phyloP scores from a whole-genome alignment of 164 flowering plant genomes.

The Kingdonia uniflora region DNA sequence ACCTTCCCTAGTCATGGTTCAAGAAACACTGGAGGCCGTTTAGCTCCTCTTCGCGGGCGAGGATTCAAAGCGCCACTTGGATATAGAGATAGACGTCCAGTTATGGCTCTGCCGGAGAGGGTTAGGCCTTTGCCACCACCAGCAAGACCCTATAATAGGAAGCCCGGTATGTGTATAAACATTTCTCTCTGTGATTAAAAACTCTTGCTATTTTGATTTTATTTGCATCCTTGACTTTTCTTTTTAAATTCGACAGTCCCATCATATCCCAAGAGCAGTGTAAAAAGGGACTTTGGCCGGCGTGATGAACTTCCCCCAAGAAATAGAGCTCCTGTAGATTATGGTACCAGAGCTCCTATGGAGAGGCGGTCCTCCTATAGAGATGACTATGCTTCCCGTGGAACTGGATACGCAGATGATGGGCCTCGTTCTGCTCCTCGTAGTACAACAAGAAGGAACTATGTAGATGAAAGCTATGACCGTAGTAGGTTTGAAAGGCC shows the following conservation, averaged over 20 bases:
- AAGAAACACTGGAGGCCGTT: slow-evolving; percentile 35
- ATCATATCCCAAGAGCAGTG: slow-evolving; percentile 63
- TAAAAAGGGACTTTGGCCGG: slow-evolving; percentile 69
- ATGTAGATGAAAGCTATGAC: slow-evolving; percentile 70
- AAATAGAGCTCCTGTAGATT: slow-evolving; percentile 56
- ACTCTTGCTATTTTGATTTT: not conserved
- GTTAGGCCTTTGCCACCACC: slow-evolving; percentile 58
- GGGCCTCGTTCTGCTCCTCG: slow-evolving; percentile 50
- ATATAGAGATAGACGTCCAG: slow-evolving; percentile 57
- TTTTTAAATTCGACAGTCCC: slow-evolving; percentile 33
- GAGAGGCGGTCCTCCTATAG: slow-evolving; percentile 68
- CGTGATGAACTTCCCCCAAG: slow-evolving; percentile 71
- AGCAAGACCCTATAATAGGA: slow-evolving; percentile 67
- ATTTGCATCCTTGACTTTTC: not conserved
- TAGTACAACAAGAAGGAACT: slow-evolving; percentile 50
- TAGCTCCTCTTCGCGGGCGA: slow-evolving; percentile 31
- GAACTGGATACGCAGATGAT: slow-evolving; percentile 49
- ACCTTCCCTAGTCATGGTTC: slow-evolving; percentile 32
- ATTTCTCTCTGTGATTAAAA: not conserved
- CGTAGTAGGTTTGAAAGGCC: slow-evolving; percentile 69
- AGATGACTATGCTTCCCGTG: slow-evolving; percentile 64
- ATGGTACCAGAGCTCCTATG: slow-evolving; percentile 44
- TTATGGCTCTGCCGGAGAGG: slow-evolving; percentile 47
- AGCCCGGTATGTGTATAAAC: slow-evolving; percentile 46
- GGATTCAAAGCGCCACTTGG: slow-evolving; percentile 45